Evolutionary conservation across 768 basidiomycete genomes (phyloP), one percentile per base, ranked within the genome.

Genomic region (Rhizopogon rudus): DNA sequence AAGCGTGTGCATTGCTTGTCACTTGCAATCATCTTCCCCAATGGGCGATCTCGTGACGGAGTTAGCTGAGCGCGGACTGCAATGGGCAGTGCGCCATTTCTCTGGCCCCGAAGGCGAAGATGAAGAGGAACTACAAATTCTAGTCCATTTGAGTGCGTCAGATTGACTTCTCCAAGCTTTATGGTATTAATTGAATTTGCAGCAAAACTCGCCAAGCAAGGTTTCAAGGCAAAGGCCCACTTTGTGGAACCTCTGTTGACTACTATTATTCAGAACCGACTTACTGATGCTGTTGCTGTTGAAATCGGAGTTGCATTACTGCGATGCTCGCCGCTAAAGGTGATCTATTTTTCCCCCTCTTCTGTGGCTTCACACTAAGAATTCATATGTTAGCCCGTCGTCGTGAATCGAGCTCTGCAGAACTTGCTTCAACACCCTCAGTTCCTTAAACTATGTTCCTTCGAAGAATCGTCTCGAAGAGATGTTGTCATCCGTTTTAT

Each of bases 401-500:
- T 81, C n/a, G 79, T 88, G 48, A 93, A 93, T 63, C 82, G 86
- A 40, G 77, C 83, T 44, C 67, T 96, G 2, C 93, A 95, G 73
- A 81, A 77, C 20, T 76, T 93, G 55, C 67, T 94, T 20, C 87
- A 90, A 59, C 84, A 89, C 59, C 72, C 79, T 3, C 74, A 82
- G 10, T 86, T 93, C 65, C 78, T 74, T 66, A 76, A 73, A 44
- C 53, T 80, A 12, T 79, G 77, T 43, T 40, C 53, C 55, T n/a
- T 65, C 61, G 60, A 61, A 12, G 55, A 46, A 14, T 53, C 64
- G 4, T 59, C 66, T 5, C 63, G 69, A 31, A 77, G 84, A 20
- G 74, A 79, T 22, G 70, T 75, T 2, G 65, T 89, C 29, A 73
- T 86, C 39, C 61, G 70, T n/a, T 68, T 91, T 1, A 70, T 95